Percentiles rank a stretch among this genome's conserved stretches.
phyloP scores from a whole-genome alignment of 805 yeast genomes.

The Wickerhamomyces tratensis region DNA sequence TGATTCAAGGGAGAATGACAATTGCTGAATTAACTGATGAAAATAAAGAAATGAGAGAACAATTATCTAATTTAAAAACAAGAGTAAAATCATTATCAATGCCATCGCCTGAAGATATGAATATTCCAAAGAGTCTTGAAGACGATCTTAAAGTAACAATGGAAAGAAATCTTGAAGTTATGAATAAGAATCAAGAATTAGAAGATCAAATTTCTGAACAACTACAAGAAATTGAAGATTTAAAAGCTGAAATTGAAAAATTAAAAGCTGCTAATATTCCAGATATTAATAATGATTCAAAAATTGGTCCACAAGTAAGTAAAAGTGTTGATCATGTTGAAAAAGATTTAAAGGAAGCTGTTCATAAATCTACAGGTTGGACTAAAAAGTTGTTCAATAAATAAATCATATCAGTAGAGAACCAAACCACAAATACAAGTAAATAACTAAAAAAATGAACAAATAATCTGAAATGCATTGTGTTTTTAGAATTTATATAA shows the following conservation, averaged over 20 bases:
- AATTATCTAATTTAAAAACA: slow-evolving; percentile 36
- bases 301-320: too few species aligned
- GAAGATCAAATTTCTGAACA: slow-evolving; percentile 41
- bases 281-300: neutral
- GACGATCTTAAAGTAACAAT: slow-evolving; percentile 48
- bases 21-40: slow-evolving; percentile 73
- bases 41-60: slow-evolving; percentile 45
- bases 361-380: neutral
- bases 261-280: neutral
- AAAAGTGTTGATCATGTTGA: neutral
- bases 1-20: slow-evolving; percentile 70
- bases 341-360: neutral
- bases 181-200: slow-evolving; percentile 47
- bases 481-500: too few species aligned
- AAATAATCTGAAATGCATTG: too few species aligned
- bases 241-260: slow-evolving; percentile 16
- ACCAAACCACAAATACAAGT: too few species aligned
- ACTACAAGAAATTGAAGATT: slow-evolving; percentile 29
- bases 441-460: too few species aligned
- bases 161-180: slow-evolving; percentile 55
- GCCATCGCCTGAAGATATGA: slow-evolving; percentile 22
- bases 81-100: slow-evolving; percentile 19
- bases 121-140: slow-evolving; percentile 30
- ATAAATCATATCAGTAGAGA: too few species aligned
- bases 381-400: neutral